Base-by-base conservation (phyloP, 805 yeast species). In the Sugiyamaella valdiviana region DNA sequence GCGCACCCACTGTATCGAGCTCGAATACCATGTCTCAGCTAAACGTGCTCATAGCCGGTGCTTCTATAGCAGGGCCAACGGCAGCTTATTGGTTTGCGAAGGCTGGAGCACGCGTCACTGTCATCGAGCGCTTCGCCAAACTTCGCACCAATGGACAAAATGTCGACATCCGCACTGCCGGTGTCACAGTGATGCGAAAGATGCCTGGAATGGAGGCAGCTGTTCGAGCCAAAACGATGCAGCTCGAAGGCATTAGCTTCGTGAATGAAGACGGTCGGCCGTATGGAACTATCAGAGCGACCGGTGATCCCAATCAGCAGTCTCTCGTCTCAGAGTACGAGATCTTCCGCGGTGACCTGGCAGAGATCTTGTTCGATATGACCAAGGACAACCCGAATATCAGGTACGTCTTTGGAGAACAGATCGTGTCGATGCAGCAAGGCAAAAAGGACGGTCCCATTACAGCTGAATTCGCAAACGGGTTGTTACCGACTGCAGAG, bases 291-390 rank as follows among this genome's bases (percentile, higher is more conserved):
- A 39, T 39, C 16, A 39, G 24, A 10, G 5, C 42, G 10, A 39
- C 26, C n/a, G 42, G 42, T 7, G 23, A 39, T 22, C 42, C 42
- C 7, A 22, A 39, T 12, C 42, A 39, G 23, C 42, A 39, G 42
- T 39, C 42, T 6, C 42, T 39, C 17, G 42, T 39, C 23, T 39
- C 42, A 6, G 42, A 39, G 42, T 39, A 39, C 42, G 42, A 39
- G 23, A 39, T 39, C 42, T 39, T 39, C n/a, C 42, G 42, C n/a
- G 42, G 42, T 17, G 26, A 39, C 29, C 21, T 39, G 29, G 6
- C 42, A 3, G 4, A 19, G 10, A 7, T 39, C 16, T 15, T 39
- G 26, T 39, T 7, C 29, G 42, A 20, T 7, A n/a, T 21, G 42
- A 39, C 29, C 20, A 39, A 39, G 16, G 42, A 21, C 24, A 39